Conservation (phyloP, 164 flowering plant species). For the Magnolia sinica region DNA sequence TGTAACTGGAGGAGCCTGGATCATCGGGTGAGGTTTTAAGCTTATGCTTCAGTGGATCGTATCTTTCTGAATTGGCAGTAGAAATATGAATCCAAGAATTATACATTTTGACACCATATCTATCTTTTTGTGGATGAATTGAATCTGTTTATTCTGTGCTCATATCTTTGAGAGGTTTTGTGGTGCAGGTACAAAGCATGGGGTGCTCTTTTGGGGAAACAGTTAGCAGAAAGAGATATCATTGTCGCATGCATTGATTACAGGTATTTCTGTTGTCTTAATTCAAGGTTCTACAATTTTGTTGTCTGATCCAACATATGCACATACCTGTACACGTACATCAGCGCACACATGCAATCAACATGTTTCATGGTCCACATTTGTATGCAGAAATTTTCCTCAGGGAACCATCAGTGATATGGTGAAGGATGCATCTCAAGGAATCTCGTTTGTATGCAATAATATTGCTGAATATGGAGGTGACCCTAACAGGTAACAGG, state of each 20-base stretch:
- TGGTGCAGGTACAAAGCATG: constrained; percentile 86
- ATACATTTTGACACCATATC: not conserved
- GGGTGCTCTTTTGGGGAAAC: constrained; percentile 86
- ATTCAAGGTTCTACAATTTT: not conserved
- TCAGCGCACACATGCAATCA: not conserved
- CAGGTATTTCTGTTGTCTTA: constrained; percentile 43
- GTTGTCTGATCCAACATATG: not conserved
- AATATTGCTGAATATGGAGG: constrained; percentile 91
- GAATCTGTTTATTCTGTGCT: not conserved
- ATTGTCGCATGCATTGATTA: constrained; percentile 97
- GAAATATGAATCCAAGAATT: not conserved
- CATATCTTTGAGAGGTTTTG: not conserved
- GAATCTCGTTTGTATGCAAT: constrained; percentile 81
- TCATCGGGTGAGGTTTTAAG: constrained; percentile 71
- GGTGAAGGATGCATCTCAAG: constrained; percentile 83
- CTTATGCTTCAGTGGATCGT: not conserved
- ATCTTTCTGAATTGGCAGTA: not conserved
- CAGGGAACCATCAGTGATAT: constrained; percentile 94
- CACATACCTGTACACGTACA: not conserved
- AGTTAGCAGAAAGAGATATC: constrained; percentile 77
- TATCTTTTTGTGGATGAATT: not conserved
- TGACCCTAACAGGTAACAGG: constrained; percentile 75
- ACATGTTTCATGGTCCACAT: constrained; percentile 10
- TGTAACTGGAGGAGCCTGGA: constrained; percentile 99
- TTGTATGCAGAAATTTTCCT: constrained; percentile 80